Evolutionary conservation across 176 grass and related monocot genomes (phyloP), one percentile per base, ranked within the genome.

Genomic region (Otatea glauca): DNA sequence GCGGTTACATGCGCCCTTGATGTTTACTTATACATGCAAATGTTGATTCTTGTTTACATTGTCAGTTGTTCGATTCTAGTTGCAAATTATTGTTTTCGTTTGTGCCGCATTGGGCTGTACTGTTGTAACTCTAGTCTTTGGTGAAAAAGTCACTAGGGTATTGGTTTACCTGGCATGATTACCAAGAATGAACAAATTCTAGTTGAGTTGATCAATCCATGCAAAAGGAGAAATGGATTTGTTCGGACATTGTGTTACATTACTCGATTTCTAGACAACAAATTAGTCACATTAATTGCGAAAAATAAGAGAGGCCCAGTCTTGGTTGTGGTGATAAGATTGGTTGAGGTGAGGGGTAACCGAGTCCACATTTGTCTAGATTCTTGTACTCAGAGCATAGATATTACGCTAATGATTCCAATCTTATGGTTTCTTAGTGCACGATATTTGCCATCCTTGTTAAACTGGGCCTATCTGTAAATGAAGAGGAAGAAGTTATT

Each of bases 141-240:
- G 50, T 7, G 35, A 5, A 16, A 41, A 16, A 34, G 3, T 49
- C 56, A 32, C 65, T 77, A 81, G 65, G 72, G 88, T 86, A 37
- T 81, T 89, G 65, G 65, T 62, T 83, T 72, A 18, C 70, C 48
- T 18, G 44, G 27, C 55, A 5, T 9, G 65, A 65, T 88, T 37
- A 44, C 66, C 86, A 41, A 44, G 50, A 13, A 13, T 67, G 56
- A 23, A 2, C 4, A 47, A 84, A 60, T 72, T 18, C 17, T 70
- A 23, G 7, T 72, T 65, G 50, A 69, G 39, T 1, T 63, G 54
- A 64, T 13, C 83, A 37, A 61, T 71, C 29, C 20, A 42, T 62
- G 35, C 29, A 38, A 16, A 12, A 0, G 3, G 25, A 18, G 18
- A 5, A 37, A 72, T 15, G 5, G 4, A 56, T 35, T 66, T 27